Percentiles rank a stretch among this genome's conserved stretches.
Conservation (phyloP, 2,329 filamentous ascomycete genomes). For the Dactylellina haptotyla region DNA sequence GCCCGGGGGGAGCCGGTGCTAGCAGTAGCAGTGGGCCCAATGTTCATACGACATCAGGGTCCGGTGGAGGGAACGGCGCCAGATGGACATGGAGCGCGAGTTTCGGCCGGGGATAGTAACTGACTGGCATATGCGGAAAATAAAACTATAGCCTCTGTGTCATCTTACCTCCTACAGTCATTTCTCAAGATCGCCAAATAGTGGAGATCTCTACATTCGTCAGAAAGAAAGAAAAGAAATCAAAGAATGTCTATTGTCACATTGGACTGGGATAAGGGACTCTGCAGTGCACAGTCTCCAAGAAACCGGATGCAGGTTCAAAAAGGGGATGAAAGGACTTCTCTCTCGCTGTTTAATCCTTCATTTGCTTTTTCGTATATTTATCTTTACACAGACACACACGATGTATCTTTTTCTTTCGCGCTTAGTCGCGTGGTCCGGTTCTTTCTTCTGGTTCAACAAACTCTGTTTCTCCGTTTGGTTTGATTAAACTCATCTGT, state of each 20-base stretch:
- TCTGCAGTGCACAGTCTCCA: conserved; percentile 32
- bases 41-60: conserved; percentile 42
- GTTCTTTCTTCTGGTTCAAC: conserved; percentile 2
- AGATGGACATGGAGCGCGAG: conserved; percentile 45
- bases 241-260: background rate
- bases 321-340: background rate
- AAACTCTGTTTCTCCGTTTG: background rate
- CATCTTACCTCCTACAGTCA: background rate
- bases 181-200: background rate
- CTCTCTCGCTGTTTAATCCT: background rate
- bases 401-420: background rate
- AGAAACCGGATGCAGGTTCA: background rate
- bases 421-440: background rate
- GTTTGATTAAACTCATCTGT: background rate
- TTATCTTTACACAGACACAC: too few species aligned
- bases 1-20: background rate
- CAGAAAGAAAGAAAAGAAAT: background rate
- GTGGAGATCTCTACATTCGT: background rate
- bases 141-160: background rate
- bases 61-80: conserved; percentile 33
- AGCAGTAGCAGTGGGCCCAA: conserved; percentile 6
- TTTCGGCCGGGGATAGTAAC: conserved; percentile 26
- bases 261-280: conserved; percentile 8
- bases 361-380: conserved; percentile 7
- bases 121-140: background rate